Conservation (phyloP, 495 filamentous ascomycete genomes). For the Pseudevernia furfuracea region DNA sequence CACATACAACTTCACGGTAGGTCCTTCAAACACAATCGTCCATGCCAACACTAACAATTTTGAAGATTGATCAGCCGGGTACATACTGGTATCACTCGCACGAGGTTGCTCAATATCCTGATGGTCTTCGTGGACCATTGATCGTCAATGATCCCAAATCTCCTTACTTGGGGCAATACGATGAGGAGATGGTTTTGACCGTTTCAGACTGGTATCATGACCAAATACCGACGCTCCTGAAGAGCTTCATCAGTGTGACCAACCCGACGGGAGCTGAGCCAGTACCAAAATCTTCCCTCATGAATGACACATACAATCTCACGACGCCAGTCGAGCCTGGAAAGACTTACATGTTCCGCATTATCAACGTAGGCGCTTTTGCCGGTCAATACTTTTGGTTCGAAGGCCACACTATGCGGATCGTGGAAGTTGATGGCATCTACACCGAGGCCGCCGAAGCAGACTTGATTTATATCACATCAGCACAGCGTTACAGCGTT, state of each 20-base stretch:
- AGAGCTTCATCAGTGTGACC: constrained; percentile 47
- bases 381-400: constrained; percentile 41
- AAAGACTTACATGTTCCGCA: constrained; percentile 57
- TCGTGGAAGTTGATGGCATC: constrained; percentile 71
- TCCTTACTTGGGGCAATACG: constrained; percentile 55
- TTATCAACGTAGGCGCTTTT: constrained; percentile 55
- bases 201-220: constrained; percentile 60
- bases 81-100: constrained; percentile 88
- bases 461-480: constrained; percentile 52
- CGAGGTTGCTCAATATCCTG: constrained; percentile 63
- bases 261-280: constrained; percentile 52
- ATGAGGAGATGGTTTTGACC: constrained; percentile 57
- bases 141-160: constrained; percentile 63
- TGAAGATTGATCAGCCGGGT: constrained; percentile 61
- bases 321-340: constrained; percentile 40
- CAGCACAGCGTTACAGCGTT: constrained; percentile 66
- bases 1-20: constrained; percentile 68
- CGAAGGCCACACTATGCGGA: constrained; percentile 49
- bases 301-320: constrained; percentile 54
- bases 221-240: constrained; percentile 45
- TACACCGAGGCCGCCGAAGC: constrained; percentile 52
- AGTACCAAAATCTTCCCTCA: constrained; percentile 55
- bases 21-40: constrained; percentile 11
- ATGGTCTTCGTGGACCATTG: constrained; percentile 66
- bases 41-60: neutral